phyloP scores from a whole-genome alignment of 1,284 basidiomycete genomes.

The Leccinum cinnamomeum region DNA sequence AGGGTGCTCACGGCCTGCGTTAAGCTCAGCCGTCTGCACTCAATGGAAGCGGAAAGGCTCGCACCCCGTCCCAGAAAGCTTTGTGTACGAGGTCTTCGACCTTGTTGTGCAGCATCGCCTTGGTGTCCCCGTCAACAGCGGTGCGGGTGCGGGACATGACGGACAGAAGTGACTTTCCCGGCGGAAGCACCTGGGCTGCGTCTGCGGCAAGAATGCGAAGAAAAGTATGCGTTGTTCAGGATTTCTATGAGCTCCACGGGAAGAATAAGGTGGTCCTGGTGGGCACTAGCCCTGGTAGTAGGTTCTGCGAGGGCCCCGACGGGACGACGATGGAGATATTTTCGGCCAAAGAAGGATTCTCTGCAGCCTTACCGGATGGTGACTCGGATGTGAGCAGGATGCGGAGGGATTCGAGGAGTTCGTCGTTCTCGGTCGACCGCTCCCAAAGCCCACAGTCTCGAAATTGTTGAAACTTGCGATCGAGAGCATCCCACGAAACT shows the following conservation, averaged over 20 bases:
- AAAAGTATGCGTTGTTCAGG: conserved; percentile 60
- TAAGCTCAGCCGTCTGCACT: conserved; percentile 22
- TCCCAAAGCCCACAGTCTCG: conserved; percentile 37
- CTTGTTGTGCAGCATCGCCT: conserved; percentile 43
- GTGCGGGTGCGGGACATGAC: conserved; percentile 47
- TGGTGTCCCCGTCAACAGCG: conserved; percentile 24
- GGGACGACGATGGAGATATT: conserved; percentile 27
- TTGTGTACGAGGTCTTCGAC: conserved; percentile 57
- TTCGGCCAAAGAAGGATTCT: conserved; percentile 5
- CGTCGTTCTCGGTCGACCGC: conserved; percentile 32
- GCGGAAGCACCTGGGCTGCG: conserved; percentile 56
- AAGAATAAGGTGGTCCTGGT: conserved; percentile 36
- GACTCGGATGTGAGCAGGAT: conserved; percentile 14
- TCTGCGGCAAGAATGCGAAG: conserved; percentile 63
- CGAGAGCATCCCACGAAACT: conserved; percentile 30
- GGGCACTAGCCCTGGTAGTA: conserved; percentile 34
- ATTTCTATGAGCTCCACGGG: conserved; percentile 53
- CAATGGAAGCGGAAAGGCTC: conserved; percentile 15
- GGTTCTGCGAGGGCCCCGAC: conserved; percentile 18
- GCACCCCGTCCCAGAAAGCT: conserved; percentile 74
- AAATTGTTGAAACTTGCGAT: conserved; percentile 29
- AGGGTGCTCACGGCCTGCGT: conserved; percentile 45
- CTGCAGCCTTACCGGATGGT: conserved; percentile 8
- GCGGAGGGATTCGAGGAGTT: conserved; percentile 33
- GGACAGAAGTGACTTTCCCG: conserved; percentile 67